Percentiles rank a stretch among this genome's conserved stretches.
Conservation (phyloP, 257 asterid genomes). For the Capsicum pubescens region DNA sequence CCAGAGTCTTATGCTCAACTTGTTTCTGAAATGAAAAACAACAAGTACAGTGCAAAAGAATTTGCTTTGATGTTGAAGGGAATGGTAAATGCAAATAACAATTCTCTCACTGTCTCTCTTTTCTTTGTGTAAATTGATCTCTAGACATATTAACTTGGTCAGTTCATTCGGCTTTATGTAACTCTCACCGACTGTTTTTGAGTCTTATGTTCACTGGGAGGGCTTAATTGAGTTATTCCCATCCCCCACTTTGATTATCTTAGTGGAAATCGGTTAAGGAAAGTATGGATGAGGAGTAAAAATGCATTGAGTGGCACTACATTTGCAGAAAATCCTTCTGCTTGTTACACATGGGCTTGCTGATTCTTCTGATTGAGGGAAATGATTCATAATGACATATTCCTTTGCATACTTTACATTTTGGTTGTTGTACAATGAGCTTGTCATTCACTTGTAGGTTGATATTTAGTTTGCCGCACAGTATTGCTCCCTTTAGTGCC, state of each 20-base stretch:
- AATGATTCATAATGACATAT: neutral
- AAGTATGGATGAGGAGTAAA: slow-evolving; percentile 18
- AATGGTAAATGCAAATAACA: slow-evolving; percentile 64
- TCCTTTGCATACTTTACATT: neutral
- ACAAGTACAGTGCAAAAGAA: slow-evolving; percentile 81
- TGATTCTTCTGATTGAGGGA: neutral
- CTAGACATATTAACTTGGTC: neutral
- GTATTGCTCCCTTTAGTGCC: neutral
- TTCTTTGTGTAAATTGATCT: slow-evolving; percentile 10
- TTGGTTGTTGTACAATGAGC: slow-evolving; percentile 8
- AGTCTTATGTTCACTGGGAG: neutral
- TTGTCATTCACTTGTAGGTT: neutral
- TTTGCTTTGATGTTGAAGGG: slow-evolving; percentile 92
- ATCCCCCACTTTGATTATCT: neutral
- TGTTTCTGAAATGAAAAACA: slow-evolving; percentile 89
- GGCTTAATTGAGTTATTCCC: neutral
- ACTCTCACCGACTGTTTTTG: neutral
- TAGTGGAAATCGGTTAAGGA: neutral
- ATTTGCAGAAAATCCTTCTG: neutral
- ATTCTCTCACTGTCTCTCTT: neutral
- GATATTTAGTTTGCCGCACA: neutral
- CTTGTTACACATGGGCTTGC: neutral
- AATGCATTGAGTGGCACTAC: slow-evolving; percentile 9
- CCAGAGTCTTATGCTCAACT: slow-evolving; percentile 93
- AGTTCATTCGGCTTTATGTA: neutral